Evolutionary conservation across 2,329 filamentous ascomycete species (phyloP).

Genomic region (Fusarium succisae): DNA sequence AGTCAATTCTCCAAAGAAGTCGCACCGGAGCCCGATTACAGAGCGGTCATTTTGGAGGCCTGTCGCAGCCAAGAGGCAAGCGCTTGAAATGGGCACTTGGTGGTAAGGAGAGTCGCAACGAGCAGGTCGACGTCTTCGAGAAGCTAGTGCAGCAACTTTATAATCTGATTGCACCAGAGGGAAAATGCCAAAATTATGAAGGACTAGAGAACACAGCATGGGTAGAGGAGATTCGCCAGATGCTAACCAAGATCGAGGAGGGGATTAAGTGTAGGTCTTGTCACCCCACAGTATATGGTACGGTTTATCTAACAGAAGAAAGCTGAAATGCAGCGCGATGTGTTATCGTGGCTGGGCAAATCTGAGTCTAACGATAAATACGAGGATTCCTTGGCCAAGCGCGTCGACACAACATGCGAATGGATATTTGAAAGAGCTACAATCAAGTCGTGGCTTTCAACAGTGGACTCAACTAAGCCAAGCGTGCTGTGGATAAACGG

Average conservation of each 20-base stretch:
- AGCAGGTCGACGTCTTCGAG: neutral
- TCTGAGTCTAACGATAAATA: neutral
- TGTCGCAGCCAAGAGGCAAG: neutral
- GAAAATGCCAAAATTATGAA: fast-evolving
- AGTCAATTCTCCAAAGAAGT: fast-evolving
- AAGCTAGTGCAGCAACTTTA: neutral
- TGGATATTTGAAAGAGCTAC: neutral
- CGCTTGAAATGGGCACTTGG: neutral
- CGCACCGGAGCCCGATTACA: fast-evolving
- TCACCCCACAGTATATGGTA: fast-evolving
- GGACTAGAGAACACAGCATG: neutral
- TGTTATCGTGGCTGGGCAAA: fast-evolving
- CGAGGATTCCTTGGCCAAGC: neutral
- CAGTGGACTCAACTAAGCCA: fast-evolving
- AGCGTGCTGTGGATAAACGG: neutral
- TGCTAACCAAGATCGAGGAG: neutral
- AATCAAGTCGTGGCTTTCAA: fast-evolving
- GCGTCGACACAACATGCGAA: neutral
- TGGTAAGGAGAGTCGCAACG: neutral
- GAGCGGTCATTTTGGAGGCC: fast-evolving
- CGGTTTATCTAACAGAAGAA: fast-evolving
- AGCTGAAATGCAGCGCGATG: neutral
- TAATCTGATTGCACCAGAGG: fast-evolving
- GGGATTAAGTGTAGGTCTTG: neutral
- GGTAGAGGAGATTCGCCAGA: neutral